These are phyloP conservation scores for Thielaviopsis punctulata DNA, from an alignment of 2,329 filamentous ascomycete species.

Conservation along the genomic window DNA sequence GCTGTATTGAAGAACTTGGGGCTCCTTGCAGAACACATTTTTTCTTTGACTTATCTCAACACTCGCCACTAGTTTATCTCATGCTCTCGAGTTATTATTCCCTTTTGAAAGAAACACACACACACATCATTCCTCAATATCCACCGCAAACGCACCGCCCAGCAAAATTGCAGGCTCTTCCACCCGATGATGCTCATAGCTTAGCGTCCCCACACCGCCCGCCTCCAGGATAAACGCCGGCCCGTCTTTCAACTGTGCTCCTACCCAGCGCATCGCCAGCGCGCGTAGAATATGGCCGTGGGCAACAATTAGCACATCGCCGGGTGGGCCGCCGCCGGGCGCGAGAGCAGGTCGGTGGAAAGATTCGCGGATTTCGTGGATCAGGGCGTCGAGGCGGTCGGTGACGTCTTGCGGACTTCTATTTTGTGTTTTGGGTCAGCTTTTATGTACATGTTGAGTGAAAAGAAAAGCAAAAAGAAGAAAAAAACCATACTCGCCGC, in stretches of 20 bases:
- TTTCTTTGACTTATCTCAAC: too few relatives aligned
- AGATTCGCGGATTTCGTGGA: conserved; percentile 51
- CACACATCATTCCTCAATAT: conserved; percentile 12
- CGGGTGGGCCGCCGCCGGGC: conserved; percentile 22
- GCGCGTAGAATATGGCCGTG: conserved; percentile 81
- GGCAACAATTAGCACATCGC: conserved; percentile 48
- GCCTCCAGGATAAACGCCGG: conserved; percentile 74
- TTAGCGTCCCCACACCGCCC: conserved; percentile 67
- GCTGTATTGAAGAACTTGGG: too few relatives aligned
- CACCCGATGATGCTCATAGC: conserved; percentile 66
- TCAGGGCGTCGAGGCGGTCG: conserved; percentile 54
- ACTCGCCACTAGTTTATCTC: too few relatives aligned
- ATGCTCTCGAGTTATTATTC: not conserved
- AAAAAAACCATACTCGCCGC: conserved; percentile 47
- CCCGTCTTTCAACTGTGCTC: conserved; percentile 54
- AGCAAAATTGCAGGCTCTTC: conserved; percentile 66
- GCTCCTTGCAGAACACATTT: too few relatives aligned
- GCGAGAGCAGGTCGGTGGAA: conserved; percentile 48
- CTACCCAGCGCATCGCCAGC: conserved; percentile 75
- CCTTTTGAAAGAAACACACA: not conserved
- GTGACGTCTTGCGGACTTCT: conserved; percentile 59
- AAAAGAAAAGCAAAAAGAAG: not conserved
- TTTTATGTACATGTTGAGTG: too few relatives aligned
- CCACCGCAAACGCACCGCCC: conserved; percentile 50
- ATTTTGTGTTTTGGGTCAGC: not conserved